phyloP scores from a whole-genome alignment of 78 protist species.

The Planoprotostelium fungivorum region DNA sequence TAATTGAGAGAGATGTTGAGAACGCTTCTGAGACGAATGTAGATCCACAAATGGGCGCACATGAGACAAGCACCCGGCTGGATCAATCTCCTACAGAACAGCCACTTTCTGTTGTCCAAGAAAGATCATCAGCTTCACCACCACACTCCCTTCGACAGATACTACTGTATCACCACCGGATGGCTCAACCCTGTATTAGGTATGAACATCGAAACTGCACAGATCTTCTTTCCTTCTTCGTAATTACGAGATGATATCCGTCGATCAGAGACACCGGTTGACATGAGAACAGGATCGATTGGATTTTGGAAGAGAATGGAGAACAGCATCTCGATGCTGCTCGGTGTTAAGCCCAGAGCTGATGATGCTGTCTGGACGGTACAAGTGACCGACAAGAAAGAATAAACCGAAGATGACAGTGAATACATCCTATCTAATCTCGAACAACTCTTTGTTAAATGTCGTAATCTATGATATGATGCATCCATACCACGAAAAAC shows the following conservation, averaged over 20 bases:
- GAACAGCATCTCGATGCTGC: constrained; percentile 25
- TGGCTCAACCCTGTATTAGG: constrained; percentile 73
- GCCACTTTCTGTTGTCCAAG: constrained; percentile 56
- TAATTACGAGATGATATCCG: too few species aligned
- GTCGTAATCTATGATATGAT: too few species aligned
- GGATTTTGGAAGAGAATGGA: constrained; percentile 70
- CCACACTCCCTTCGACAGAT: constrained; percentile 47
- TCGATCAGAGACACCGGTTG: neutral
- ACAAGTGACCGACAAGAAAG: neutral
- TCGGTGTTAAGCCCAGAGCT: constrained; percentile 66
- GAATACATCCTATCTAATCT: too few species aligned
- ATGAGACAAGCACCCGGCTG: constrained; percentile 22
- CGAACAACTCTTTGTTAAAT: too few species aligned
- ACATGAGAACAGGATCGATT: constrained; percentile 10
- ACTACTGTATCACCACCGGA: constrained; percentile 79
- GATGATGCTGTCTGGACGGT: constrained; percentile 60
- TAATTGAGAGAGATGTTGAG: neutral
- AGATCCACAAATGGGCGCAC: constrained; percentile 76
- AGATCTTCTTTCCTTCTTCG: too few species aligned
- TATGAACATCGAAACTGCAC: neutral
- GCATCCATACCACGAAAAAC: too few species aligned
- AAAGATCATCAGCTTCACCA: constrained; percentile 71
- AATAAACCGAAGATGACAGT: neutral
- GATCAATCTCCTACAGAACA: constrained; percentile 22
- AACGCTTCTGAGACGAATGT: neutral